phyloP scores from a whole-genome alignment of 768 basidiomycete species.

The Hericium coralloides region DNA sequence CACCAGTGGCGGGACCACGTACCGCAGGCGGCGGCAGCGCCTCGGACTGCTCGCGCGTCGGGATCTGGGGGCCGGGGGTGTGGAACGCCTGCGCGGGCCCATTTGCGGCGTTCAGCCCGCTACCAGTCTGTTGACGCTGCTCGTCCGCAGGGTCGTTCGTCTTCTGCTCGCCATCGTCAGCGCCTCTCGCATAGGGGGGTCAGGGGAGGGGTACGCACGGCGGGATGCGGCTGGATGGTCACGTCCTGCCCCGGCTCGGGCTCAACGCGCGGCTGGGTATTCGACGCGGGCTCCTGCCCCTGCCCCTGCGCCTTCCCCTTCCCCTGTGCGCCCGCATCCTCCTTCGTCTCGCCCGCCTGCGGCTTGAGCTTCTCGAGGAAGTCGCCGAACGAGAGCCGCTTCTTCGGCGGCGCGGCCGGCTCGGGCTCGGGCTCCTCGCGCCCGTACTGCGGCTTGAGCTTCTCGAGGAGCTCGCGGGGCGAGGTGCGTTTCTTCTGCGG shows the following conservation, averaged over 20 bases:
- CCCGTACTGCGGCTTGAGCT: too few species aligned
- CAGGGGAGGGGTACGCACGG: constrained; percentile 26
- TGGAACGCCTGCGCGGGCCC: constrained; percentile 23
- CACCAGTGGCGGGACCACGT: constrained; percentile 8
- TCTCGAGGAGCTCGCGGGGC: too few species aligned
- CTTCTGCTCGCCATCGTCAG: constrained; percentile 28
- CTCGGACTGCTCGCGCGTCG: constrained; percentile 31
- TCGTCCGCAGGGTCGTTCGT: constrained; percentile 49
- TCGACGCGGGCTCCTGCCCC: not conserved
- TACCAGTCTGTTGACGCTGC: not conserved
- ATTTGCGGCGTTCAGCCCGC: constrained; percentile 15
- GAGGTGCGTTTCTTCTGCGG: too few species aligned
- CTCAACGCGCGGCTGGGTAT: not conserved
- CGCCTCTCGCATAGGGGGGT: not conserved
- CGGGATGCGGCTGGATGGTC: constrained; percentile 47
- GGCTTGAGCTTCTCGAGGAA: not conserved
- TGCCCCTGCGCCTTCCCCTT: not conserved
- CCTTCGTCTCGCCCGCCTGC: not conserved
- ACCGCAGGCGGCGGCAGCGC: constrained; percentile 40
- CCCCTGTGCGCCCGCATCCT: not conserved
- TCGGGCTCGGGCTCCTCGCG: too few species aligned
- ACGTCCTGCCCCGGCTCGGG: constrained; percentile 24
- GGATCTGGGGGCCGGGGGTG: constrained; percentile 42
- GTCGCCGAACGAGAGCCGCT: not conserved
- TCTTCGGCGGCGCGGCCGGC: too few species aligned